Conservation (phyloP, 2,329 filamentous ascomycete genomes). For the Exophiala sideris region DNA sequence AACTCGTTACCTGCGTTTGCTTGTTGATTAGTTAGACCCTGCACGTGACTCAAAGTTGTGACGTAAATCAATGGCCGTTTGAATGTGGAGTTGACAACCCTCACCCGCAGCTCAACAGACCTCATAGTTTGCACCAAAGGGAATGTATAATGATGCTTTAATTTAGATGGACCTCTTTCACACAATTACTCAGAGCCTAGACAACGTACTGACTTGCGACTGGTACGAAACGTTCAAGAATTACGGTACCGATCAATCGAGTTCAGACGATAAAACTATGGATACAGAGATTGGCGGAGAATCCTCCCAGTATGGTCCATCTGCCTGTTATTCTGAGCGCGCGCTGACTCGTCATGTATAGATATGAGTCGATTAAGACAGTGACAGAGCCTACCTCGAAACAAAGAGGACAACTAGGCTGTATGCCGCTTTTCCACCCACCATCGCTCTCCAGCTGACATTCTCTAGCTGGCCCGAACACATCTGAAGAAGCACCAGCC, state of each 20-base stretch:
- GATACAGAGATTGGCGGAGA: constrained; percentile 60
- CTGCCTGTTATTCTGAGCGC: background rate
- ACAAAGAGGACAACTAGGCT: constrained; percentile 55
- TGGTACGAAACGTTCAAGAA: constrained; percentile 24
- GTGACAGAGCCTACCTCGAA: constrained; percentile 51
- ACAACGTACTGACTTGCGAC: constrained; percentile 26
- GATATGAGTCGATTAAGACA: constrained; percentile 58
- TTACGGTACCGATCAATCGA: constrained; percentile 15
- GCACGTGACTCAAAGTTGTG: constrained; percentile 1
- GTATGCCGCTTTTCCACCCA: constrained; percentile 34
- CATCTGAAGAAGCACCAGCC: constrained; percentile 3
- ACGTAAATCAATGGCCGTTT: background rate
- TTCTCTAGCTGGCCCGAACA: constrained; percentile 19
- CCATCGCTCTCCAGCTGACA: constrained; percentile 9
- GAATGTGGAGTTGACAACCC: background rate
- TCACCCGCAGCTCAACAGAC: constrained; percentile 7
- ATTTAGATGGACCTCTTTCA: constrained; percentile 28
- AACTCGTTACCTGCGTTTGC: too few relatives aligned
- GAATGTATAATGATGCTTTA: background rate
- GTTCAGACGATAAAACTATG: constrained; percentile 46
- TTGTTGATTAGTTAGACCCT: too few relatives aligned
- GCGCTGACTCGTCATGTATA: constrained; percentile 27
- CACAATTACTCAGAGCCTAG: constrained; percentile 23
- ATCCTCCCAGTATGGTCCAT: constrained; percentile 50
- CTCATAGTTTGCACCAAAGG: background rate